Percentiles rank a stretch among this genome's conserved stretches.
phyloP scores from a whole-genome alignment of 345 rosid genomes.

The Lenwebbia sp. region DNA sequence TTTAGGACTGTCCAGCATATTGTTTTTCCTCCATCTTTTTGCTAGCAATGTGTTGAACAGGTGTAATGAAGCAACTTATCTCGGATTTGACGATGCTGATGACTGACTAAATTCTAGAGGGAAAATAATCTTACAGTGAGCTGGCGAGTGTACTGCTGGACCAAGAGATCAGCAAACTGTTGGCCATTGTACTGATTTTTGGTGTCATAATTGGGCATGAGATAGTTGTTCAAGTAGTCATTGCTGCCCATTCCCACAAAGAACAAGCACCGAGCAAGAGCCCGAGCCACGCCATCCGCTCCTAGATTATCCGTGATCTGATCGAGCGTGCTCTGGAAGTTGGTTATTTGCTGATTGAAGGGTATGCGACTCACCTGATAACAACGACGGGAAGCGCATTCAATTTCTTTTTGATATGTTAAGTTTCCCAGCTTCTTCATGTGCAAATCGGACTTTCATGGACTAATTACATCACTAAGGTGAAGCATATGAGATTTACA shows the following conservation, averaged over 20 bases:
- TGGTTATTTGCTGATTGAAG: constrained; percentile 67
- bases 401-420: neutral
- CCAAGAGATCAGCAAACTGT: constrained; percentile 69
- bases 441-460: neutral
- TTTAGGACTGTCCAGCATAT: neutral
- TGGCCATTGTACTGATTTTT: constrained; percentile 52
- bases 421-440: neutral
- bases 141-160: constrained; percentile 52
- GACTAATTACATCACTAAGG: neutral
- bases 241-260: constrained; percentile 97
- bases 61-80: neutral
- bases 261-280: constrained; percentile 51
- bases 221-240: constrained; percentile 89
- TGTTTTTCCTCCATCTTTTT: neutral
- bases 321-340: constrained; percentile 67
- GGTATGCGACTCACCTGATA: constrained; percentile 85
- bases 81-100: neutral
- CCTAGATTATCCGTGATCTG: constrained; percentile 56
- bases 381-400: neutral
- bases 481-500: neutral
- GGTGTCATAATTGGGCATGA: constrained; percentile 89
- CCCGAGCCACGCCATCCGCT: constrained; percentile 31
- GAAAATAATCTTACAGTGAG: constrained; percentile 35
- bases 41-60: neutral
- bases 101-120: neutral